Percentiles rank a stretch among this genome's conserved stretches.
Conservation (phyloP, 139 green algal genomes). For the Edaphochlamys debaryana region DNA sequence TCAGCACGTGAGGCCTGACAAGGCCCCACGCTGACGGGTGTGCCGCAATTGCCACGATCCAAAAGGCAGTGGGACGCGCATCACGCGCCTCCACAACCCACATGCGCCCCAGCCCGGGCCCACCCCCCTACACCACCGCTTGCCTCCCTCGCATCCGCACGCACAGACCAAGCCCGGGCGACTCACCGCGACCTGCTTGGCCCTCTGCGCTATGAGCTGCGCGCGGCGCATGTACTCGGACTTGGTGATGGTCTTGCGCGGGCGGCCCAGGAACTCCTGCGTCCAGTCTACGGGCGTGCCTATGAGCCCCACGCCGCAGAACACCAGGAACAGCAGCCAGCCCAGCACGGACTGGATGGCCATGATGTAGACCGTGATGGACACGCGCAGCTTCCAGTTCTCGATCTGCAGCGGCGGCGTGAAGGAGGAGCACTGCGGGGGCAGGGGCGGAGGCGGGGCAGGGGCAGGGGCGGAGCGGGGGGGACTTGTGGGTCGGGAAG, state of each 20-base stretch:
- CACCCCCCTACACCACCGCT: no score
- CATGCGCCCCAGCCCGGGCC: no score
- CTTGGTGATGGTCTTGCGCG: constrained; percentile 80
- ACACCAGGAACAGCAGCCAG: constrained; percentile 96
- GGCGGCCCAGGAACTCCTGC: constrained; percentile 81
- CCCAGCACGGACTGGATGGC: constrained; percentile 86
- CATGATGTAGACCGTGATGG: constrained; percentile 92
- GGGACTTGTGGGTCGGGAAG: no score
- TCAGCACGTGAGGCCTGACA: no score
- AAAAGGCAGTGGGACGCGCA: no score
- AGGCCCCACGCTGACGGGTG: no score
- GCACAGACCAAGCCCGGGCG: no score
- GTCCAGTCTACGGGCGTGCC: constrained; percentile 90
- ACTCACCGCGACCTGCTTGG: constrained; percentile 79
- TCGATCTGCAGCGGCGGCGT: constrained; percentile 44
- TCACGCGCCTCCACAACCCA: no score
- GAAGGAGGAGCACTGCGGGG: constrained; percentile 72
- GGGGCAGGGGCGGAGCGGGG: no score
- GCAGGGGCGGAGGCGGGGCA: no score
- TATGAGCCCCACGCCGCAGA: constrained; percentile 91
- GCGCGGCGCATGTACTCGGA: constrained; percentile 89
- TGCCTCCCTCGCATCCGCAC: no score
- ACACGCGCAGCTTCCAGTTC: constrained; percentile 78
- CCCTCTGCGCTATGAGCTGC: constrained; percentile 73
- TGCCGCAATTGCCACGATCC: background rate